Evolutionary conservation across 2,329 filamentous ascomycete genomes (phyloP), one percentile per base, ranked within the genome.

Genomic region (Cladosporium phlei): DNA sequence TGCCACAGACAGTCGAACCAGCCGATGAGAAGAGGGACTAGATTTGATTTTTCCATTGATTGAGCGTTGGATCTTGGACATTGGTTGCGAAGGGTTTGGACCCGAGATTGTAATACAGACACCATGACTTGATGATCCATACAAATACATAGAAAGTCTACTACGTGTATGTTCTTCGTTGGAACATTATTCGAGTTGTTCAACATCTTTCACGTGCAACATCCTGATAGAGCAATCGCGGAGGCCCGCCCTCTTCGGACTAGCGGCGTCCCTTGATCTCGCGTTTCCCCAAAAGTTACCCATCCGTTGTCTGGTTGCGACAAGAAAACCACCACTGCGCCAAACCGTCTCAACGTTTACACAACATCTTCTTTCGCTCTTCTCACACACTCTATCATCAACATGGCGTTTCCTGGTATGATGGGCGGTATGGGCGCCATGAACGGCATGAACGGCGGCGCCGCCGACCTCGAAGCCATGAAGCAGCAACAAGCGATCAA

Each of bases 401-500:
- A 9, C 4, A 59, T 59, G 57, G 53, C 57, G 19, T 51, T 60
- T 16, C 57, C 57, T 14, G 54, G 54, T 9, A 54, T 54, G 50
- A 35, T 35, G 20, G 50, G 50, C 11, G 54, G 52, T 22, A 49
- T 48, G 14, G 48, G 55, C 14, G 47, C 51, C 49, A 50, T 52
- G 42, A 37, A 44, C 10, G 49, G 52, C 21, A 28, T 46, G 24
- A 22, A 27, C 11, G 55, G 47, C 3, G 52, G 52, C 28, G 51
- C 59, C 42, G 20, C 29, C 21, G 58, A 62, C 30, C 54, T 59
- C 24, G 56, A 66, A 39, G 56, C 63, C 46, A 35, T 61, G 42
- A 70, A 75, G 56, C 69, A 74, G 57, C 65, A 69, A 59, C 65
- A 69, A 53, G 73, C 73, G 67, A 68, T 74, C 50, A 74, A 52